Conservation (phyloP, 768 basidiomycete species). For the Kwoniella mangroviensis region DNA sequence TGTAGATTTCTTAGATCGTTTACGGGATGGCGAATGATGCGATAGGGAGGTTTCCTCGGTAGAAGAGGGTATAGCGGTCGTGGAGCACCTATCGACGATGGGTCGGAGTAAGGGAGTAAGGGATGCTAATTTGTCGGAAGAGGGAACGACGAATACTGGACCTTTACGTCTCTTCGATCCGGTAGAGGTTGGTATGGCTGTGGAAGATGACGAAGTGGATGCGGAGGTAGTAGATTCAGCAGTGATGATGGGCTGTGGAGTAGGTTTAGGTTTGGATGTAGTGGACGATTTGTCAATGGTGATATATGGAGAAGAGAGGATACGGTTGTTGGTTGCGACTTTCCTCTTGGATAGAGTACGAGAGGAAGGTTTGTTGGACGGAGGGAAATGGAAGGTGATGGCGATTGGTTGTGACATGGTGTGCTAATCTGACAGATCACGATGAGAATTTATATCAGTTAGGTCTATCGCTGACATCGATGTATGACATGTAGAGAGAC, state of each 20-base stretch:
- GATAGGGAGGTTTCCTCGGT: background rate
- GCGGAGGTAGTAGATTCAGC: conserved; percentile 11
- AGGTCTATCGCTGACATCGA: too few species aligned
- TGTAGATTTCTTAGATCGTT: conserved; percentile 12
- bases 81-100: conserved; percentile 30
- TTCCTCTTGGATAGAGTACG: conserved; percentile 12
- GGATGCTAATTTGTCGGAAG: conserved; percentile 17
- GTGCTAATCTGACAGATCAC: background rate
- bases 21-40: conserved; percentile 13
- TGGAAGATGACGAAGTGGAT: conserved; percentile 12
- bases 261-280: conserved; percentile 5
- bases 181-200: conserved; percentile 2
- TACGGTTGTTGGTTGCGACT: conserved; percentile 17
- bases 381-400: conserved; percentile 25
- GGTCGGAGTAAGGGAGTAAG: conserved; percentile 33
- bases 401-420: conserved; percentile 29
- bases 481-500: too few species aligned
- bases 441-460: background rate
- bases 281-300: conserved; percentile 10
- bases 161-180: conserved; percentile 29
- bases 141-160: conserved; percentile 15
- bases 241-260: background rate
- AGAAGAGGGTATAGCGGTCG: conserved; percentile 3
- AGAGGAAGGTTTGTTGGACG: conserved; percentile 14
- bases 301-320: conserved; percentile 9